These are phyloP conservation scores for Pythium graminicola DNA, from an alignment of 352 stramenopile genomes.

Conservation along the genomic window DNA sequence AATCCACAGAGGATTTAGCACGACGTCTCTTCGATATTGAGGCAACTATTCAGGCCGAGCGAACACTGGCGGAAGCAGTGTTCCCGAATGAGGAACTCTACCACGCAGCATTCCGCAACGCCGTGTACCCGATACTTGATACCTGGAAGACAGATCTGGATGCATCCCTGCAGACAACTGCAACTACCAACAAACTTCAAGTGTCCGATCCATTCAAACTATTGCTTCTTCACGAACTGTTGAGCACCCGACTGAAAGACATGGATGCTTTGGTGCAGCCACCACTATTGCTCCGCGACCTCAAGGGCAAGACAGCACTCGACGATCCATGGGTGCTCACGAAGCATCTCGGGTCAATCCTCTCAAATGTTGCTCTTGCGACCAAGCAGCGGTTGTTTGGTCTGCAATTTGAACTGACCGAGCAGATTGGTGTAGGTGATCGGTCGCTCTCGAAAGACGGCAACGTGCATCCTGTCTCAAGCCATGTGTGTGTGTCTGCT, in stretches of 20 bases:
- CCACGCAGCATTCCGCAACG: constrained; percentile 54
- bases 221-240: constrained; percentile 48
- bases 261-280: constrained; percentile 40
- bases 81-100: constrained; percentile 59
- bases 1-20: constrained; percentile 30
- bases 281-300: constrained; percentile 57
- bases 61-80: constrained; percentile 37
- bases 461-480: constrained; percentile 73
- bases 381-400: constrained; percentile 58
- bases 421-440: constrained; percentile 35
- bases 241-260: constrained; percentile 26
- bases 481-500: constrained; percentile 42
- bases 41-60: constrained; percentile 51
- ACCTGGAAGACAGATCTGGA: constrained; percentile 44
- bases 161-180: constrained; percentile 15
- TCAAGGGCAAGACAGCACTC: constrained; percentile 39
- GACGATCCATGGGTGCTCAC: constrained; percentile 65
- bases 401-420: constrained; percentile 57
- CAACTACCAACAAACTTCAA: neutral
- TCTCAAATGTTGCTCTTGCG: constrained; percentile 32
- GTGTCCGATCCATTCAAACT: constrained; percentile 41
- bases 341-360: constrained; percentile 35
- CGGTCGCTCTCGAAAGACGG: constrained; percentile 56
- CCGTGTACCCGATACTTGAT: constrained; percentile 45
- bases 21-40: constrained; percentile 43